These are phyloP conservation scores for Penicillium brasilianum DNA, from an alignment of 2,329 filamentous ascomycete species.

Conservation along the genomic window DNA sequence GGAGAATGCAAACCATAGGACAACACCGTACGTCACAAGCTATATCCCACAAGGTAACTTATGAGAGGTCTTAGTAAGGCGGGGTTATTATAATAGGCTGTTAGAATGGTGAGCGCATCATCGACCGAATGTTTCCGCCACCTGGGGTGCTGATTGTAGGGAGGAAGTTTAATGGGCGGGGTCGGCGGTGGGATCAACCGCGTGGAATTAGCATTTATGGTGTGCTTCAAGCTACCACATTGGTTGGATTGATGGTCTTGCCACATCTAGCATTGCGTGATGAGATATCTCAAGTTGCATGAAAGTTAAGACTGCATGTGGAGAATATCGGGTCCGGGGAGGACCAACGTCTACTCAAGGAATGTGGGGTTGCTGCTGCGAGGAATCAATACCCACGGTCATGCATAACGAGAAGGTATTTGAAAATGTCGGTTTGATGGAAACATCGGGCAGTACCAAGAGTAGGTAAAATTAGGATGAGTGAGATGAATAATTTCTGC, in stretches of 20 bases:
- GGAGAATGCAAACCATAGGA: neutral
- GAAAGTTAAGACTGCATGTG: too few species aligned
- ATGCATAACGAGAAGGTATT: too few species aligned
- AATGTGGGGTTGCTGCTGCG: neutral
- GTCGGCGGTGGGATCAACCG: neutral
- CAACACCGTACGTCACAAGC: neutral
- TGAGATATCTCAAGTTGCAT: neutral
- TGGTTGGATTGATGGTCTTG: constrained; percentile 1
- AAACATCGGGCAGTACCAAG: neutral
- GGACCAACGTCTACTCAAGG: neutral
- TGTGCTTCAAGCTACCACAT: neutral
- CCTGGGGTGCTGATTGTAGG: neutral
- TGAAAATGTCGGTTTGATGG: too few species aligned
- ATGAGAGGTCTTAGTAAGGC: constrained; percentile 3
- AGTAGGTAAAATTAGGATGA: neutral
- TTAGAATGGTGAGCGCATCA: constrained; percentile 21
- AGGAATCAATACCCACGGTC: neutral
- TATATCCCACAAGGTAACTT: neutral
- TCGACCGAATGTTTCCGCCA: constrained; percentile 11
- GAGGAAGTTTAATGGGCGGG: constrained; percentile 11
- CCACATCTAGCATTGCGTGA: neutral
- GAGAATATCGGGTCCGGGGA: neutral
- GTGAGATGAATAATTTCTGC: neutral
- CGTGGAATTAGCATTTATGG: neutral
- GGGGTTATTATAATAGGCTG: constrained; percentile 17